These are phyloP conservation scores for Sporothrix humicola DNA, from an alignment of 2,329 filamentous ascomycete genomes.

Conservation along the genomic window DNA sequence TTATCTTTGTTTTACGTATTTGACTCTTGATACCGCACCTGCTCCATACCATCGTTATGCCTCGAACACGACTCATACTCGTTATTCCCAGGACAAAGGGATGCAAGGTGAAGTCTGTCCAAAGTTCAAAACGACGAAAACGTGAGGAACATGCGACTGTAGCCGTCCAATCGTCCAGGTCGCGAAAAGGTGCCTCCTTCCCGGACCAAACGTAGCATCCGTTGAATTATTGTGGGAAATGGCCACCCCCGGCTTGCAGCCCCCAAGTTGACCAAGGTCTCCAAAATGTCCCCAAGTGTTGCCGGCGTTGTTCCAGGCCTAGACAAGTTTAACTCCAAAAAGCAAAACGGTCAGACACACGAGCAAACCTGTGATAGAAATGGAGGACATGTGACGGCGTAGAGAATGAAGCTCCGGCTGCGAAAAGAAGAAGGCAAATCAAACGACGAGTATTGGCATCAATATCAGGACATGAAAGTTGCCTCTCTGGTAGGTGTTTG, in stretches of 20 bases:
- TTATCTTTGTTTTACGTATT: background rate
- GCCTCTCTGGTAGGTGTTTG: background rate
- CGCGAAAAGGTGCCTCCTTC: constrained; percentile 5
- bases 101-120: background rate
- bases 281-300: background rate
- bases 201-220: constrained; percentile 29
- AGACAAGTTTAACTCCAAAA: background rate
- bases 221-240: constrained; percentile 15
- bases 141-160: constrained; percentile 5
- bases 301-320: background rate
- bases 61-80: background rate
- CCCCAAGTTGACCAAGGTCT: background rate
- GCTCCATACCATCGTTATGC: background rate
- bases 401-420: background rate
- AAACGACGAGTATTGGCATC: background rate
- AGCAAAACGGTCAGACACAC: background rate
- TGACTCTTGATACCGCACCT: background rate
- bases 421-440: background rate
- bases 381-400: constrained; percentile 23
- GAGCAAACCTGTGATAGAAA: background rate
- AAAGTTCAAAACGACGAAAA: background rate
- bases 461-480: background rate
- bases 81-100: background rate
- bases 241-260: background rate
- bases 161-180: background rate